A percentile compares a stretch with the other conserved stretches of the same genome.
phyloP scores from a whole-genome alignment of 2,329 filamentous ascomycete genomes.

The Colletotrichum sojae region DNA sequence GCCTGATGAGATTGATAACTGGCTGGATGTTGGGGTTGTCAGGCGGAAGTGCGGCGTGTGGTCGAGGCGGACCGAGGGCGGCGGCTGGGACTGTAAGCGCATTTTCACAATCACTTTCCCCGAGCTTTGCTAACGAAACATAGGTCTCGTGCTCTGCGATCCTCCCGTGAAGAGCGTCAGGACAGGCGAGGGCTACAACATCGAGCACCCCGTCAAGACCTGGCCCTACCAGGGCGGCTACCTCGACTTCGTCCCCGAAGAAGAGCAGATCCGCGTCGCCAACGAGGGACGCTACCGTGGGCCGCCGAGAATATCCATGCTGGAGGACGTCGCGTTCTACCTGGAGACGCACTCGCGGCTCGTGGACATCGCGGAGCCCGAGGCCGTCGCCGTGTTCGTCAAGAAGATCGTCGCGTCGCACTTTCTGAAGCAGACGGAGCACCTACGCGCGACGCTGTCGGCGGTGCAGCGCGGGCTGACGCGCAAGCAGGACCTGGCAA shows the following conservation, averaged over 20 bases:
- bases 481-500: slow-evolving; percentile 45
- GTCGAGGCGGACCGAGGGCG: slow-evolving; percentile 36
- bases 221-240: slow-evolving; percentile 45
- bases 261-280: slow-evolving; percentile 36
- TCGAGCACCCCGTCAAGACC: slow-evolving; percentile 38
- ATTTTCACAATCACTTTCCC: neutral
- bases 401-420: slow-evolving; percentile 46
- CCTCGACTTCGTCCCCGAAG: slow-evolving; percentile 45
- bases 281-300: slow-evolving; percentile 28
- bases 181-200: slow-evolving; percentile 41
- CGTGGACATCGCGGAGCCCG: slow-evolving; percentile 30
- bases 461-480: slow-evolving; percentile 44
- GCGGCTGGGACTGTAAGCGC: slow-evolving; percentile 45
- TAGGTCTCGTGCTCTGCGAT: slow-evolving; percentile 44
- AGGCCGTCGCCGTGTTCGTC: slow-evolving; percentile 42
- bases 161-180: slow-evolving; percentile 43
- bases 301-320: slow-evolving; percentile 43
- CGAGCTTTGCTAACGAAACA: neutral
- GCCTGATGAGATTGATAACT: slow-evolving; percentile 38
- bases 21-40: slow-evolving; percentile 42
- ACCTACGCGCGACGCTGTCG: slow-evolving; percentile 43
- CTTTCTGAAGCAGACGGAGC: slow-evolving; percentile 44
- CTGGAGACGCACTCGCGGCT: slow-evolving; percentile 41
- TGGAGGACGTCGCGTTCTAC: slow-evolving; percentile 46
- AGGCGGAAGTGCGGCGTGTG: slow-evolving; percentile 45